phyloP scores from a whole-genome alignment of 2,329 filamentous ascomycete genomes.

The Elsinoe arachidis region DNA sequence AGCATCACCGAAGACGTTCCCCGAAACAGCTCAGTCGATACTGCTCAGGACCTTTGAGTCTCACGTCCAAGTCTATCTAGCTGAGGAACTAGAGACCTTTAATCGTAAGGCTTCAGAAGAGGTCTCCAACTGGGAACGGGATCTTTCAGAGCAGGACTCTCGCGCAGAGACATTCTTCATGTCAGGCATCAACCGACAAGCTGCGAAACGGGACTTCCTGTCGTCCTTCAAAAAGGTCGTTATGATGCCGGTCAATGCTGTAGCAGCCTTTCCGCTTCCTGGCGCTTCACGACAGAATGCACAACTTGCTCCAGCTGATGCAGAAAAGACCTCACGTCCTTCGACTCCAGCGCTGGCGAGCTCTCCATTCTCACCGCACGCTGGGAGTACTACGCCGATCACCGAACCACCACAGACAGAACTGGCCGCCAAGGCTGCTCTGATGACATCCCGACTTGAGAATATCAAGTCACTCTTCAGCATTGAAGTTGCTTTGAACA shows the following conservation, averaged over 20 bases:
- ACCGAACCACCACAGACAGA: conserved; percentile 75
- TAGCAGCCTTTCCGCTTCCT: conserved; percentile 54
- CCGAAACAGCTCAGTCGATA: conserved; percentile 57
- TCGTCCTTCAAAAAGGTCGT: conserved; percentile 97
- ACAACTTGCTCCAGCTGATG: conserved; percentile 23
- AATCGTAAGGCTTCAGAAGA: conserved; percentile 65
- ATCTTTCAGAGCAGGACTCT: conserved; percentile 82
- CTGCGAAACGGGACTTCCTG: conserved; percentile 91
- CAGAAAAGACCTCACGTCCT: conserved; percentile 20
- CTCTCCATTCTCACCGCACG: conserved; percentile 19
- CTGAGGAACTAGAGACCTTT: conserved; percentile 85
- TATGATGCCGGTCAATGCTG: conserved; percentile 94
- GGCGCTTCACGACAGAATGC: conserved; percentile 14
- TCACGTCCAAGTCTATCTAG: conserved; percentile 86
- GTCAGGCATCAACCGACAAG: conserved; percentile 88
- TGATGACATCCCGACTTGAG: conserved; percentile 90
- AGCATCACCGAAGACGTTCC: conserved; percentile 51
- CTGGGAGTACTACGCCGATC: conserved; percentile 30
- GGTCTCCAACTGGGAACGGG: conserved; percentile 82
- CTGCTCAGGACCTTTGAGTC: conserved; percentile 73
- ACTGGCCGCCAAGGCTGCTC: conserved; percentile 89
- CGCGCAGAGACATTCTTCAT: conserved; percentile 90
- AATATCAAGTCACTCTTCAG: conserved; percentile 93
- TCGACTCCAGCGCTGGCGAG: conserved; percentile 22
- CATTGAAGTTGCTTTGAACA: conserved; percentile 83